Conservation (phyloP, 78 protist species). For the Dictyostelium intermedium region DNA sequence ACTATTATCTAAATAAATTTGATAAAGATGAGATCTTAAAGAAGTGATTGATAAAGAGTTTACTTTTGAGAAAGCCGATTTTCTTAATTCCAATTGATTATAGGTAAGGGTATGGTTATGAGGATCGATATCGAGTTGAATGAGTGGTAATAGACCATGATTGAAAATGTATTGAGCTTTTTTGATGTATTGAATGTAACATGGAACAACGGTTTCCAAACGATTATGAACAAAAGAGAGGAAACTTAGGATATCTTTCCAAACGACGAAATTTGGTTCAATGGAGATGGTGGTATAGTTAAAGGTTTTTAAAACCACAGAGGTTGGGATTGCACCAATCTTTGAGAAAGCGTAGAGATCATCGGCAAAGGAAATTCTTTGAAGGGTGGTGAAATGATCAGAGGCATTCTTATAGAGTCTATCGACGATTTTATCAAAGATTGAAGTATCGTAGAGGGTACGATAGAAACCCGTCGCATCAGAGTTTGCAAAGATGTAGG, state of each 20-base stretch:
- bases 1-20: constrained; percentile 1
- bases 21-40: neutral
- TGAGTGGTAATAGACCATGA: neutral
- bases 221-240: neutral
- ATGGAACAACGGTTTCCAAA: neutral
- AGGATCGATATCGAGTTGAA: neutral
- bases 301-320: neutral
- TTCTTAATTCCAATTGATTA: constrained; percentile 13
- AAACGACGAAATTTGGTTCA: neutral
- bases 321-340: neutral
- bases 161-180: constrained; percentile 1
- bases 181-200: neutral
- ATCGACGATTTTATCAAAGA: neutral
- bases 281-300: neutral
- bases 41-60: neutral
- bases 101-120: neutral
- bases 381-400: neutral
- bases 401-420: neutral
- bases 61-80: neutral
- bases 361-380: constrained; percentile 10
- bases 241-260: neutral
- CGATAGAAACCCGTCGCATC: constrained; percentile 18
- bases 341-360: constrained; percentile 23
- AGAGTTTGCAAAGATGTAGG: neutral
- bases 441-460: neutral